Percentiles rank a stretch among this genome's conserved stretches.
Evolutionary conservation across 345 rosid genomes (phyloP).

Genomic region (Populus tremula): DNA sequence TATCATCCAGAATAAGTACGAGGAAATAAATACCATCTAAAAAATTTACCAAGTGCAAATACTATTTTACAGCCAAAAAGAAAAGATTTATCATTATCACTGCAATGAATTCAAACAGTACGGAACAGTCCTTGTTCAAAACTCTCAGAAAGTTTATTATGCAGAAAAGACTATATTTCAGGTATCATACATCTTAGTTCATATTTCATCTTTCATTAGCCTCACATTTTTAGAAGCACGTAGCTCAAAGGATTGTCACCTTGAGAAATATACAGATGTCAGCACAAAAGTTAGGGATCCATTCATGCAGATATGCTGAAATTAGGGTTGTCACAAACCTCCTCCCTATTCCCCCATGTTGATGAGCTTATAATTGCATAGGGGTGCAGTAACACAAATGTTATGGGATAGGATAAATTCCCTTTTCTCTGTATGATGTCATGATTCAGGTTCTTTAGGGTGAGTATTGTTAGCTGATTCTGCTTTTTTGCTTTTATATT

Average conservation of each 20-base stretch:
- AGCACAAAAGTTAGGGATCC: background rate
- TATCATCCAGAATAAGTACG: background rate
- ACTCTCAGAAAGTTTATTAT: too few relatives aligned
- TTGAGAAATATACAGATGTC: too few relatives aligned
- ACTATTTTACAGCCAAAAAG: background rate
- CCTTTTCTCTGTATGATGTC: background rate
- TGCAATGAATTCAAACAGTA: too few relatives aligned
- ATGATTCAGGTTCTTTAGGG: background rate
- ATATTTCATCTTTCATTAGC: background rate
- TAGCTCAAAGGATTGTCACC: background rate
- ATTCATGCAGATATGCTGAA: background rate
- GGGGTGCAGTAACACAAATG: background rate
- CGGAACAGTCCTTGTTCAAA: too few relatives aligned
- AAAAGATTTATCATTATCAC: background rate
- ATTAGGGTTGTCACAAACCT: background rate
- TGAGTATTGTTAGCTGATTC: background rate
- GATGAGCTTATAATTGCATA: background rate
- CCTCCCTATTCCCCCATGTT: background rate
- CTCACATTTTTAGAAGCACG: background rate
- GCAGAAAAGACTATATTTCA: too few relatives aligned
- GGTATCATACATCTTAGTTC: too few relatives aligned
- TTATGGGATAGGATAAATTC: background rate
- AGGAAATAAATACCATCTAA: too few relatives aligned
- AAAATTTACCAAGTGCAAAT: background rate
- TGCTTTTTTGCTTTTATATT: background rate